Evolutionary conservation across 345 rosid genomes (phyloP).

Genomic region (Citropsis articulata): DNA sequence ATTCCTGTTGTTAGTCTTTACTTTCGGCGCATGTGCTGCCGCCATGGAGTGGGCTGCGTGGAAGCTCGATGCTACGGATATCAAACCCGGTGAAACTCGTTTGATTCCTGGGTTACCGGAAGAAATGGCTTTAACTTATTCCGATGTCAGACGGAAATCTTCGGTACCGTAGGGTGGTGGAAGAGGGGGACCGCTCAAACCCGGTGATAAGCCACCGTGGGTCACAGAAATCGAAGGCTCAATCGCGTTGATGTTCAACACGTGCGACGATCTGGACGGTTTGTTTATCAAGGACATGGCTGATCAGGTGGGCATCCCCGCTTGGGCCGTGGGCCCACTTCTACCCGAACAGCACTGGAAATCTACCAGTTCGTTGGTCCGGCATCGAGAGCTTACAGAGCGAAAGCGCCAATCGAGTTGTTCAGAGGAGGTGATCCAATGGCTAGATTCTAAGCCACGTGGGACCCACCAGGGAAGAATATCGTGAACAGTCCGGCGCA

Average conservation of each 20-base stretch:
- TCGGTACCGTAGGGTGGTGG: not conserved
- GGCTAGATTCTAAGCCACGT: slow-evolving; percentile 26
- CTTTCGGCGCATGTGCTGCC: slow-evolving; percentile 48
- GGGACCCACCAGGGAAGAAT: slow-evolving; percentile 14
- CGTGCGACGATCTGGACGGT: slow-evolving; percentile 42
- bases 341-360: slow-evolving; percentile 32
- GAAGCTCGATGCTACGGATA: slow-evolving; percentile 28
- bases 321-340: slow-evolving; percentile 42
- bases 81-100: slow-evolving; percentile 35
- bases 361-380: not conserved
- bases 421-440: not conserved
- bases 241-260: slow-evolving; percentile 35
- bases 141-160: slow-evolving; percentile 33
- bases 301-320: slow-evolving; percentile 21
- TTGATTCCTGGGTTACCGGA: slow-evolving; percentile 37
- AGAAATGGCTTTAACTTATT: slow-evolving; percentile 36
- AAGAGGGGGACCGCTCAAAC: slow-evolving; percentile 25
- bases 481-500: not conserved
- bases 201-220: slow-evolving; percentile 44
- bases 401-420: not conserved
- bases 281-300: slow-evolving; percentile 37
- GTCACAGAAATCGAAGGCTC: slow-evolving; percentile 30
- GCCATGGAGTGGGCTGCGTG: slow-evolving; percentile 45
- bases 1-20: slow-evolving; percentile 37
- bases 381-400: not conserved